Conservation (phyloP, 768 basidiomycete genomes). For the Xerocomellus intermedius region DNA sequence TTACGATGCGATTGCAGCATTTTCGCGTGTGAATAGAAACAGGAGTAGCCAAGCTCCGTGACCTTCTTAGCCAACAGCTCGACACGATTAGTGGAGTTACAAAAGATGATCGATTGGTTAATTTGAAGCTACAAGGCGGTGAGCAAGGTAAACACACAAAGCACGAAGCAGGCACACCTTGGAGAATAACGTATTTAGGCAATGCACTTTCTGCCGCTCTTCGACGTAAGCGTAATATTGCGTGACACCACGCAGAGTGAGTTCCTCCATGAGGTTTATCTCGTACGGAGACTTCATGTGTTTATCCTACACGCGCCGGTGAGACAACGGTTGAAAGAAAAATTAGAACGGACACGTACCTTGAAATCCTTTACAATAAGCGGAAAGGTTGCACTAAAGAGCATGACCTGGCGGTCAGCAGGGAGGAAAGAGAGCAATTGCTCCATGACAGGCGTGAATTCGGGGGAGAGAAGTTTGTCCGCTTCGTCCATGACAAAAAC, state of each 20-base stretch:
- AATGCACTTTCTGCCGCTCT: constrained; percentile 99
- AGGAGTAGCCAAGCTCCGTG: constrained; percentile 98
- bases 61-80: constrained; percentile 99
- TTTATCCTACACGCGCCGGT: constrained; percentile 63
- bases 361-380: constrained; percentile 99
- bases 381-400: constrained; percentile 99
- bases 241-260: constrained; percentile 96
- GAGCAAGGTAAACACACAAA: background rate
- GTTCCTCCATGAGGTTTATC: constrained; percentile 99
- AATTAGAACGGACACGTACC: constrained; percentile 39
- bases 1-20: constrained; percentile 99
- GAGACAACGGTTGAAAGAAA: background rate
- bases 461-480: constrained; percentile 94
- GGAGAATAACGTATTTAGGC: constrained; percentile 98
- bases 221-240: constrained; percentile 99
- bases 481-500: constrained; percentile 99
- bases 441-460: constrained; percentile 99
- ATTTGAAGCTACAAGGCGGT: constrained; percentile 81
- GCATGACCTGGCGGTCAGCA: constrained; percentile 89
- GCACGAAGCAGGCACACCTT: constrained; percentile 53
- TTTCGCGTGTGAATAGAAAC: constrained; percentile 99
- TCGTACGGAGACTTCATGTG: constrained; percentile 96
- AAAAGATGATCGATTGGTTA: constrained; percentile 99
- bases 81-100: constrained; percentile 99
- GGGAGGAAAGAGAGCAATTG: constrained; percentile 87